Conservation (phyloP, 2,329 filamentous ascomycete genomes). For the Biscogniauxia mediterranea region DNA sequence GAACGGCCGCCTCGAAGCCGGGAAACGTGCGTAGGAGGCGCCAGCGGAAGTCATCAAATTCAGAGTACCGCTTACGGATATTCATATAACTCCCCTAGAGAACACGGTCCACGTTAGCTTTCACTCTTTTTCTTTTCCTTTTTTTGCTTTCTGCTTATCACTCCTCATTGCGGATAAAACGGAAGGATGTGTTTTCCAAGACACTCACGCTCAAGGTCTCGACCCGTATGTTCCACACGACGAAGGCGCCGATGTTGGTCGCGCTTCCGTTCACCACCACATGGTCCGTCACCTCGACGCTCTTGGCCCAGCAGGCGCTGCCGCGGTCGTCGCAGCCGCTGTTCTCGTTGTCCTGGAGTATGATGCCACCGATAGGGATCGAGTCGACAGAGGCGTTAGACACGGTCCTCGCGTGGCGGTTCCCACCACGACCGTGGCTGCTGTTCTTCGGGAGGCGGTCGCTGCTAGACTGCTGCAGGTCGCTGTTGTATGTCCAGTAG, state of each 20-base stretch:
- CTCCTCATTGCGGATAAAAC: slow-evolving; percentile 5
- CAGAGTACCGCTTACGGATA: slow-evolving; percentile 78
- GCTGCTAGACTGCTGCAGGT: slow-evolving; percentile 3
- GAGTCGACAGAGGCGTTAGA: slow-evolving; percentile 49
- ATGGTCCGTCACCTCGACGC: slow-evolving; percentile 58
- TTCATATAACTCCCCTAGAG: slow-evolving; percentile 59
- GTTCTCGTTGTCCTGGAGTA: slow-evolving; percentile 60
- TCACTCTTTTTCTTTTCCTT: slow-evolving; percentile 9
- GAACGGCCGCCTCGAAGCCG: slow-evolving; percentile 78
- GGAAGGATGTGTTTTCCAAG: not conserved
- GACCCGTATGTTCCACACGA: slow-evolving; percentile 89
- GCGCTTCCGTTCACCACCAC: slow-evolving; percentile 56
- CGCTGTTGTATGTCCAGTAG: slow-evolving; percentile 35
- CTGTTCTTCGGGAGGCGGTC: not conserved
- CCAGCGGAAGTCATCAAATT: slow-evolving; percentile 80
- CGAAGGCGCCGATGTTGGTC: slow-evolving; percentile 76
- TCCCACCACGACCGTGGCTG: not conserved
- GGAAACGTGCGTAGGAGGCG: slow-evolving; percentile 80
- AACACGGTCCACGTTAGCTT: slow-evolving; percentile 4
- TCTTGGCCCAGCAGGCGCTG: slow-evolving; percentile 61
- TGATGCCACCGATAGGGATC: slow-evolving; percentile 55
- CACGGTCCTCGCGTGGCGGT: slow-evolving; percentile 37
- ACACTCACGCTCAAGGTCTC: slow-evolving; percentile 75
- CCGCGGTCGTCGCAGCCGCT: slow-evolving; percentile 43
- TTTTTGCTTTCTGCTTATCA: not conserved